Conservation (phyloP, 352 stramenopile species). For the Phytophthora megakarya region DNA sequence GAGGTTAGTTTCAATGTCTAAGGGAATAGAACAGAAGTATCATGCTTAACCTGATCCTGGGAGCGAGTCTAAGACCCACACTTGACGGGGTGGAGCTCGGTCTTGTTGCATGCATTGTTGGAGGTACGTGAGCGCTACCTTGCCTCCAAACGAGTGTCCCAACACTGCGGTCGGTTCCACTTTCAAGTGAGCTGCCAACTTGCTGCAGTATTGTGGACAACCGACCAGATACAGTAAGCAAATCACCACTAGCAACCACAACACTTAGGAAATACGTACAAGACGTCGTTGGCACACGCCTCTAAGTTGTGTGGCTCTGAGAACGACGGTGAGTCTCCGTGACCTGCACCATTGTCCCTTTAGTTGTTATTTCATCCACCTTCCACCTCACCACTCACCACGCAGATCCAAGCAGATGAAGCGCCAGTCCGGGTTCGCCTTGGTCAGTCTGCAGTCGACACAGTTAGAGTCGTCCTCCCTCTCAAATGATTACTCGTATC, state of each 20-base stretch:
- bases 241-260: not conserved
- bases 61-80: slow-evolving; percentile 77
- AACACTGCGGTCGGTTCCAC: slow-evolving; percentile 65
- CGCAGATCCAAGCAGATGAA: slow-evolving; percentile 73
- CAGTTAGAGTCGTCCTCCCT: not conserved
- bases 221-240: no score
- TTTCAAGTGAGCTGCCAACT: slow-evolving; percentile 53
- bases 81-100: slow-evolving; percentile 49
- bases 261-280: slow-evolving; percentile 52
- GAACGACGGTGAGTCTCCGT: slow-evolving; percentile 79
- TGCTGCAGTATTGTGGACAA: slow-evolving; percentile 32
- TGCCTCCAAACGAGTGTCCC: slow-evolving; percentile 82
- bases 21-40: not conserved
- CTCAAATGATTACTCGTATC: no score
- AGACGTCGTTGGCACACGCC: slow-evolving; percentile 70
- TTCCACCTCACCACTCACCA: slow-evolving; percentile 35
- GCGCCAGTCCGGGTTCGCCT: slow-evolving; percentile 66
- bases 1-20: not conserved
- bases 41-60: slow-evolving; percentile 61
- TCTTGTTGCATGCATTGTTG: slow-evolving; percentile 52
- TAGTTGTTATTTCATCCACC: not conserved
- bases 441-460: slow-evolving; percentile 47
- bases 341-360: slow-evolving; percentile 34
- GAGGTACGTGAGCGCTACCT: slow-evolving; percentile 77
- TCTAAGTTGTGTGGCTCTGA: slow-evolving; percentile 60